Evolutionary conservation across 2,329 filamentous ascomycete species (phyloP), one percentile per base, ranked within the genome.

Genomic region (Hirsutella rhossiliensis): DNA sequence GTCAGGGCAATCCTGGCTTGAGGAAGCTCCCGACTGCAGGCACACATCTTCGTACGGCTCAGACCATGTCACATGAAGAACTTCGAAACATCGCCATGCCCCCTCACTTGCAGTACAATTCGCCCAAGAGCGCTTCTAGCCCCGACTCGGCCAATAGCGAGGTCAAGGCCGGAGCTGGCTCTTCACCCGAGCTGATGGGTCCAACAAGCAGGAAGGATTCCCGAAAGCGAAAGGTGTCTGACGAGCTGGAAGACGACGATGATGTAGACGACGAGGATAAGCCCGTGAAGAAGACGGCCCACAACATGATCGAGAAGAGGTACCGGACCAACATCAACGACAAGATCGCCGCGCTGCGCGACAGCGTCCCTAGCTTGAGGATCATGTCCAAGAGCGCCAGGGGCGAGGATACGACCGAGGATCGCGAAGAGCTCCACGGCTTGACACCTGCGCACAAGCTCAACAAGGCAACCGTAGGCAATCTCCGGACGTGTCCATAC

Each of bases 291-390:
- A 96, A 96, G 73, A 94, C 89, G 29, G 88, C 90, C 2, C 90
- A 97, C 65, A 97, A 96, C 63, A 92, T 97, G 75, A 96, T 97
- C 50, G 90, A 97, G 67, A 97, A 96, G 72, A 74, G 90, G 52
- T 97, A 97, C 63, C 82, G 90, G 55, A 95, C 87, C 43, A 97
- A 97, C 57, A 73, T 97, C 45, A 97, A 97, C 58, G 90, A 96
- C 60, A 97, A 97, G 68, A 97, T 97, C 55, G 84, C 88, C 39
- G 88, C 89, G 46, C 69, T 97, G 48, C 76, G 89, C 54, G 88
- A 96, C 61, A 94, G 87, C 57, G 88, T 97, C 13, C 90, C 90
- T 2, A 94, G 86, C 61, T n/a, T n/a, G 45, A 80, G 89, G 41
- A 85, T 88, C 53, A 87, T 89, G 77, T 80, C 80, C 32, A 87